phyloP scores from a whole-genome alignment of 352 stramenopile genomes.

The Elongisporangium prolatum region DNA sequence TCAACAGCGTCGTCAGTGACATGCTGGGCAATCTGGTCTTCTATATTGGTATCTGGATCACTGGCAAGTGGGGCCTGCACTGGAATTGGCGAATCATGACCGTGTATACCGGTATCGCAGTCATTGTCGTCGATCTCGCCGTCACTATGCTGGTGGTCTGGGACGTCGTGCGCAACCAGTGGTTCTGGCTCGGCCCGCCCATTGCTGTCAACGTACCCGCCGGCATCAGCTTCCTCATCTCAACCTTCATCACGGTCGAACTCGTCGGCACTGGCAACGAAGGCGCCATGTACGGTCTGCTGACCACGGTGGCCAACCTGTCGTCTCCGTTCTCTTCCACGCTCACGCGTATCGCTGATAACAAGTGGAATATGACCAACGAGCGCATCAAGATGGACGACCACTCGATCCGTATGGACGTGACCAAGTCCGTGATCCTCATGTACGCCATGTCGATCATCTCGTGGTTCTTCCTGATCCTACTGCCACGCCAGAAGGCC shows the following conservation, averaged over 20 bases:
- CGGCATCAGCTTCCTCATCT: slow-evolving; percentile 51
- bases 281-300: slow-evolving; percentile 54
- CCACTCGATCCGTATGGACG: slow-evolving; percentile 28
- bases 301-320: slow-evolving; percentile 62
- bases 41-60: slow-evolving; percentile 28
- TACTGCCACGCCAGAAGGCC: slow-evolving; percentile 63
- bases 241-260: slow-evolving; percentile 56
- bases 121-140: slow-evolving; percentile 30
- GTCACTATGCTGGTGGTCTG: slow-evolving; percentile 41
- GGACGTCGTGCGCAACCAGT: slow-evolving; percentile 41
- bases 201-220: slow-evolving; percentile 37
- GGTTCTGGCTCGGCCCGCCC: slow-evolving; percentile 43
- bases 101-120: slow-evolving; percentile 20
- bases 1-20: slow-evolving; percentile 29
- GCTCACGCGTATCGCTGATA: slow-evolving; percentile 36
- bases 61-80: slow-evolving; percentile 46
- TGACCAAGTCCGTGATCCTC: slow-evolving; percentile 45
- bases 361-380: slow-evolving; percentile 29
- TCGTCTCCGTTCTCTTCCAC: slow-evolving; percentile 33
- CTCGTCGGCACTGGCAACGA: slow-evolving; percentile 48
- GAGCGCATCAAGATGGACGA: slow-evolving; percentile 51
- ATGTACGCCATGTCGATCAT: slow-evolving; percentile 47
- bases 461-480: slow-evolving; percentile 40
- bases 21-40: slow-evolving; percentile 29
- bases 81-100: slow-evolving; percentile 50